Conservation (phyloP, 2,329 filamentous ascomycete genomes). For the Trichoderma koningiopsis region DNA sequence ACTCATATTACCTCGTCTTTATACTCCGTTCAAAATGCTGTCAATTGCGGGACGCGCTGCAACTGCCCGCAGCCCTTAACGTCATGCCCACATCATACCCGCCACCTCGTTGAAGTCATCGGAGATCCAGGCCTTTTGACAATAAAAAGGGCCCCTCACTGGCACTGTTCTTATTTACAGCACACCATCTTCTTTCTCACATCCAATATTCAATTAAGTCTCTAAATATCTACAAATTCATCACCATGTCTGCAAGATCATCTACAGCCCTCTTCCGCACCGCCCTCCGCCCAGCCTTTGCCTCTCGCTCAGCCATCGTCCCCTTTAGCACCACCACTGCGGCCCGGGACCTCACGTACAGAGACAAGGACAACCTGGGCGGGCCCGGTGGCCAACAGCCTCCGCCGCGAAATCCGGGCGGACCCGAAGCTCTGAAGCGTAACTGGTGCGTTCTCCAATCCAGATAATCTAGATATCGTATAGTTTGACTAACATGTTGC, state of each 20-base stretch:
- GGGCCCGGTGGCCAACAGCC: slow-evolving; percentile 41
- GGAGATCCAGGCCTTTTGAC: background rate
- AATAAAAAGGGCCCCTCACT: slow-evolving; percentile 1
- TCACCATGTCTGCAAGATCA: slow-evolving; percentile 13
- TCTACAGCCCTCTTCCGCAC: slow-evolving; percentile 12
- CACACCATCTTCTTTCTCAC: background rate
- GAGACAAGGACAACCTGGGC: slow-evolving; percentile 35
- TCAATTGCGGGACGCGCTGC: slow-evolving; percentile 6
- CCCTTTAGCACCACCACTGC: slow-evolving; percentile 8
- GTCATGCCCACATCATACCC: slow-evolving; percentile 25
- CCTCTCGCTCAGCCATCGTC: slow-evolving; percentile 15
- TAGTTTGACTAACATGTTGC: background rate
- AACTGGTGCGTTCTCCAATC: slow-evolving; percentile 34
- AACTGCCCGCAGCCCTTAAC: background rate
- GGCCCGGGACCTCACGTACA: background rate
- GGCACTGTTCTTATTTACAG: background rate
- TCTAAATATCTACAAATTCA: background rate
- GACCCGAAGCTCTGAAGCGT: slow-evolving; percentile 34
- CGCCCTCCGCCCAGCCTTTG: slow-evolving; percentile 5
- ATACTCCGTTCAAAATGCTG: background rate
- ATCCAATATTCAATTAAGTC: background rate
- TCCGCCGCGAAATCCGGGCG: slow-evolving; percentile 33
- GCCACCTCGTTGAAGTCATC: slow-evolving; percentile 13
- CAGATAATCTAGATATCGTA: too few relatives aligned
- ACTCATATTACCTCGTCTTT: background rate